These are phyloP conservation scores for Pancytospora philotis DNA, from an alignment of 371 early-diverging fungal genomes.

Conservation along the genomic window DNA sequence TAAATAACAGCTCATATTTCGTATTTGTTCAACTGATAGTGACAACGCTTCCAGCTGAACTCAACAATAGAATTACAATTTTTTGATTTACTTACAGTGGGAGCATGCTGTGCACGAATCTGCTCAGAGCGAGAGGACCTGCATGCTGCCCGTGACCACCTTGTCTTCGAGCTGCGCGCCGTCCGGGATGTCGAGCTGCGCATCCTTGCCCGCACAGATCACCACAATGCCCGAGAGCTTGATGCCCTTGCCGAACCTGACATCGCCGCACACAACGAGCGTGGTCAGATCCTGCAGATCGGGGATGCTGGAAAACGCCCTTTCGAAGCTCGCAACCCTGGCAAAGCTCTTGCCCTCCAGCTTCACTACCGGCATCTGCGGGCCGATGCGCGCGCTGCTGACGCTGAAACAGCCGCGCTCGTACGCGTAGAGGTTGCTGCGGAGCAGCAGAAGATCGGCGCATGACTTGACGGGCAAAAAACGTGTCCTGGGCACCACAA, in stretches of 20 bases:
- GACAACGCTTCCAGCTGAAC: too few species aligned
- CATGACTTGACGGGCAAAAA: conserved; percentile 97
- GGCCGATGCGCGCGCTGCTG: conserved; percentile 77
- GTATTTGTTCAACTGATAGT: too few species aligned
- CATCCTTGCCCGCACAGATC: conserved; percentile 87
- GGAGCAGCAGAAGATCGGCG: conserved; percentile 89
- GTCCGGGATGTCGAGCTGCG: conserved; percentile 87
- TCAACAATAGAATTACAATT: too few species aligned
- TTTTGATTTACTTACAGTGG: too few species aligned
- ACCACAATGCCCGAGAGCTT: conserved; percentile 87
- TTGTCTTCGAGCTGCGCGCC: conserved; percentile 91
- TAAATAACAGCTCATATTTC: too few species aligned
- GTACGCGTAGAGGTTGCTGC: conserved; percentile 79
- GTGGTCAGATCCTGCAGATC: conserved; percentile 92
- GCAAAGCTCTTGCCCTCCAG: conserved; percentile 86
- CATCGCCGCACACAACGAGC: conserved; percentile 91
- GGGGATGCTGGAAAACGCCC: conserved; percentile 79
- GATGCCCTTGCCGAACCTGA: conserved; percentile 83
- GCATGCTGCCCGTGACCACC: conserved; percentile 89
- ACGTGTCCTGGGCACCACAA: conserved; percentile 88
- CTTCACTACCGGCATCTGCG: conserved; percentile 80
- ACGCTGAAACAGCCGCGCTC: conserved; percentile 77
- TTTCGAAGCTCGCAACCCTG: conserved; percentile 66
- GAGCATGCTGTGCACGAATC: too few species aligned
- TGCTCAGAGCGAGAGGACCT: too few species aligned